Evolutionary conservation across 108 stramenopile species (phyloP).

Genomic region (Cyclotella atomus): DNA sequence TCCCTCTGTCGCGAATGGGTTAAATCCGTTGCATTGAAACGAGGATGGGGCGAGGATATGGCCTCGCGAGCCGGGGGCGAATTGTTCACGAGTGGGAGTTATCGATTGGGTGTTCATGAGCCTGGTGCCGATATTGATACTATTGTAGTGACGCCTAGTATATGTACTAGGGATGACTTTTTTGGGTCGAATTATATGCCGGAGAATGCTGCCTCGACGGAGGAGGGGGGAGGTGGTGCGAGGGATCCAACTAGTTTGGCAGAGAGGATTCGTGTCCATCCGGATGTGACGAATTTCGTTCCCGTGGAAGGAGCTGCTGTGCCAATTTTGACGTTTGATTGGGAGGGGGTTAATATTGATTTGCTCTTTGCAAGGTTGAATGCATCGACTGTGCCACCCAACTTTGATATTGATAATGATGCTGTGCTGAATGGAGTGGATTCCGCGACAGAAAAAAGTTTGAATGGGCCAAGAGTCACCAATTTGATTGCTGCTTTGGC

Average conservation of each 20-base stretch:
- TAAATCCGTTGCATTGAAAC: slow-evolving; percentile 56
- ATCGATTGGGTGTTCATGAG: slow-evolving; percentile 95
- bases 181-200: slow-evolving; percentile 74
- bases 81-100: slow-evolving; percentile 92
- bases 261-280: slow-evolving; percentile 80
- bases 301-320: slow-evolving; percentile 93
- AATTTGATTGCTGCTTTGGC: slow-evolving; percentile 94
- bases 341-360: slow-evolving; percentile 97
- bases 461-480: slow-evolving; percentile 97
- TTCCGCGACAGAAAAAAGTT: slow-evolving; percentile 88
- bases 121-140: slow-evolving; percentile 96
- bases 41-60: slow-evolving; percentile 64
- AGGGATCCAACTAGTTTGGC: slow-evolving; percentile 82
- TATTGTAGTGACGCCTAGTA: slow-evolving; percentile 85
- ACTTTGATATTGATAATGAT: slow-evolving; percentile 96
- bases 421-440: slow-evolving; percentile 91
- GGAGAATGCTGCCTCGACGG: slow-evolving; percentile 31
- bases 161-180: slow-evolving; percentile 92
- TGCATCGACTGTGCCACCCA: slow-evolving; percentile 72
- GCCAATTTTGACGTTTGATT: slow-evolving; percentile 98
- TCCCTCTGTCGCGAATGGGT: slow-evolving; percentile 77
- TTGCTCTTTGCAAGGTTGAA: slow-evolving; percentile 93
- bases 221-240: slow-evolving; percentile 38
- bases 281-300: slow-evolving; percentile 91
- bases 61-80: slow-evolving; percentile 80